Percentiles rank a stretch among this genome's conserved stretches.
Evolutionary conservation across 768 basidiomycete genomes (phyloP).

Genomic region (Termitomyces titanicus): DNA sequence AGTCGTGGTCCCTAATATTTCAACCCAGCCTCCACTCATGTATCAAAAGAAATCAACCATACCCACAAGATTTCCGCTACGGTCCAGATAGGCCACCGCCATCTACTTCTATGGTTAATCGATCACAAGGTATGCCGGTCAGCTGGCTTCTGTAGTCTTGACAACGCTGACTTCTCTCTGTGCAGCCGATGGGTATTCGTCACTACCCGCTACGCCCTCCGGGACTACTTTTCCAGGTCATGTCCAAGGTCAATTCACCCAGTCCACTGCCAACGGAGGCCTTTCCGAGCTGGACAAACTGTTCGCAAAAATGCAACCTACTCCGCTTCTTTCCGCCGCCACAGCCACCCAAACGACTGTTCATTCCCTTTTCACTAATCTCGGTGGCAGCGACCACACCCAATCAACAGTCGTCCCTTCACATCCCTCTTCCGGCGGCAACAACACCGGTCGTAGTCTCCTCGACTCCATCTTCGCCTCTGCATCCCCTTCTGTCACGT

Average conservation of each 20-base stretch:
- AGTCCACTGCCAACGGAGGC: constrained; percentile 18
- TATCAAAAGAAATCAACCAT: constrained; percentile 60
- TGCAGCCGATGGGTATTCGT: constrained; percentile 2
- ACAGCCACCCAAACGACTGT: constrained; percentile 27
- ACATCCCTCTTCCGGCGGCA: constrained; percentile 17
- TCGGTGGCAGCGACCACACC: constrained; percentile 19
- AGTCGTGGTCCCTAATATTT: constrained; percentile 1
- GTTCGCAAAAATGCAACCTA: constrained; percentile 37
- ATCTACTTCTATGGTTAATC: constrained; percentile 33
- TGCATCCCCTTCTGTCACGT: constrained; percentile 28
- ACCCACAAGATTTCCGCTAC: constrained; percentile 71
- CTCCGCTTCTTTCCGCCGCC: constrained; percentile 14
- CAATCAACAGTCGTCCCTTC: constrained; percentile 7
- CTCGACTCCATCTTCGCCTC: constrained; percentile 76
- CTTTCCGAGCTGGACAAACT: constrained; percentile 45
- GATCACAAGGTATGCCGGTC: constrained; percentile 13
- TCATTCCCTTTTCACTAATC: constrained; percentile 43
- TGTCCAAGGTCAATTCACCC: constrained; percentile 5
- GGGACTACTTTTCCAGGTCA: constrained; percentile 2
- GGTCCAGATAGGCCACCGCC: constrained; percentile 66
- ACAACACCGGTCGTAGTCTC: constrained; percentile 52
- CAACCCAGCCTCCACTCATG: constrained; percentile 53
- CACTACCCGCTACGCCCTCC: constrained; percentile 1
- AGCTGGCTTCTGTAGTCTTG: background rate
- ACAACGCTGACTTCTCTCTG: background rate